Base-by-base conservation (phyloP, 169 alveolate genomes). In the Eimeria acervulina region DNA sequence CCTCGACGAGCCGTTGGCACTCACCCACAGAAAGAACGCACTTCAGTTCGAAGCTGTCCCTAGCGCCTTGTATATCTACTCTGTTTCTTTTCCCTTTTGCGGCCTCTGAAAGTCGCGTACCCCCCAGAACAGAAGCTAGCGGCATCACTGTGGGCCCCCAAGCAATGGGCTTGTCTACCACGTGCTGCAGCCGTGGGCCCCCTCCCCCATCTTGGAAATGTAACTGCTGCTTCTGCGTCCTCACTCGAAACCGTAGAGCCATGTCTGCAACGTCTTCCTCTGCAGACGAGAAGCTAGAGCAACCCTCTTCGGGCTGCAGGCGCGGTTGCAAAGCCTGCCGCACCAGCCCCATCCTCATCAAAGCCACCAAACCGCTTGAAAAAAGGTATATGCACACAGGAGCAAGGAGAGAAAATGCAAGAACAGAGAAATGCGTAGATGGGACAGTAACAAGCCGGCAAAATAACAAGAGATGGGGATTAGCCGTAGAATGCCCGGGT, bases 71-170 rank as follows among this genome's bases (percentile, higher is more conserved):
- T n/a, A 88, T 36, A 38, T 66, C 74, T 0, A 55, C 63, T 38
- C 89, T 31, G n/a, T 36, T 47, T 38, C 36, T 72, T 72, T 51
- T 36, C 83, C 17, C 13, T 33, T 51, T 8, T n/a, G 40, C 21
- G 28, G 17, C 21, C 17, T 12, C 12, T 1, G 26, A 42, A 15
- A 19, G 15, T 15, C 28, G 44, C 84, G 15, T 23, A 28, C 52
- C 28, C n/a, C 52, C 84, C 17, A 78, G 21, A 51, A 84, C 28
- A 1, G 72, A 15, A 19, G 76, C 33, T 17, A 84, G 76, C 33
- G 92, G 92, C 92, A 84, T 84, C 40, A 84, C 61, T 0, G 42
- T 40, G 19, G 92, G 92, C 59, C 92, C 92, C 92, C 92, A 84
- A 17, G 31, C 92, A 36, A 84, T 19, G 7, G 92, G 78, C 19